phyloP scores from a whole-genome alignment of 495 filamentous ascomycete genomes.

The Penicillium lagena region DNA sequence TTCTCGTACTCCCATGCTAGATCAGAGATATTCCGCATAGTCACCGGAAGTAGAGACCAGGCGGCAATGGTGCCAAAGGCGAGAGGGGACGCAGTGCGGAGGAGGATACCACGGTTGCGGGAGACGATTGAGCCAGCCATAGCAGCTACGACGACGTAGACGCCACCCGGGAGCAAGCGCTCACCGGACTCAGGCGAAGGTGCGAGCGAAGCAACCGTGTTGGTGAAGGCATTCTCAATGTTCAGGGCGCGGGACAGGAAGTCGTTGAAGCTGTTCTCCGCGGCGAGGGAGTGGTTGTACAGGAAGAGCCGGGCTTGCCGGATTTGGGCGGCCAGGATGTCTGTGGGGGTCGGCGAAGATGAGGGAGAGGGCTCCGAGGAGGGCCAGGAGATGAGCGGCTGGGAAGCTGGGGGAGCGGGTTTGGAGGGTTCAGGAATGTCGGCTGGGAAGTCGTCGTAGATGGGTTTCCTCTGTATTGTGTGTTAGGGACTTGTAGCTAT shows the following conservation, averaged over 20 bases:
- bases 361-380: slow-evolving; percentile 17
- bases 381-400: slow-evolving; percentile 12
- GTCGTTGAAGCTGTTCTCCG: slow-evolving; percentile 72
- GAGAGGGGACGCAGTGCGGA: slow-evolving; percentile 65
- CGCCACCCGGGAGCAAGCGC: slow-evolving; percentile 71
- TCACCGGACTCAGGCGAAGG: slow-evolving; percentile 77
- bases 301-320: slow-evolving; percentile 72
- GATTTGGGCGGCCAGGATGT: slow-evolving; percentile 82
- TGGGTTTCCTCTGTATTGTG: slow-evolving; percentile 61
- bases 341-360: slow-evolving; percentile 73
- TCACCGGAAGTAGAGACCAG: slow-evolving; percentile 68
- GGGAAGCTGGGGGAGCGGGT: slow-evolving; percentile 19
- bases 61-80: slow-evolving; percentile 67
- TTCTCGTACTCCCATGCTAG: slow-evolving; percentile 87
- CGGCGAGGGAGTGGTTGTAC: slow-evolving; percentile 60
- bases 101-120: slow-evolving; percentile 74
- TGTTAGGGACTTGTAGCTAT: slow-evolving; percentile 12
- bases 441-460: slow-evolving; percentile 69
- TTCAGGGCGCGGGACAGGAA: slow-evolving; percentile 67
- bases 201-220: slow-evolving; percentile 78
- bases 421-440: slow-evolving; percentile 34
- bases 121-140: slow-evolving; percentile 90
- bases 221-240: slow-evolving; percentile 72
- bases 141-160: slow-evolving; percentile 85
- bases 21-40: slow-evolving; percentile 77